These are phyloP conservation scores for Rhodotorula paludigena DNA, from an alignment of 768 basidiomycete genomes.

Conservation along the genomic window DNA sequence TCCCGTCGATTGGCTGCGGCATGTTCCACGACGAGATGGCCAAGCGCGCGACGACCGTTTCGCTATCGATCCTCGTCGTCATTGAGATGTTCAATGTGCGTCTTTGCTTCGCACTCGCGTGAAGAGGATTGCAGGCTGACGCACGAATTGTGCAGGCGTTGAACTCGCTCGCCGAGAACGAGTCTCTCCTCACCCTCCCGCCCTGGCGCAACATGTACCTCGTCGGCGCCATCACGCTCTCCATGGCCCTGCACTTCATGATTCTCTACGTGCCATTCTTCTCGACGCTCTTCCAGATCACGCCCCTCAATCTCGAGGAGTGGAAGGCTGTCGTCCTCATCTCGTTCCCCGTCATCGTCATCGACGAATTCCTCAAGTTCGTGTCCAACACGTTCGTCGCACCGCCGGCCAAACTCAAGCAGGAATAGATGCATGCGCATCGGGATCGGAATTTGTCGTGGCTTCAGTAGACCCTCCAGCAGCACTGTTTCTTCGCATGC, in stretches of 20 bases:
- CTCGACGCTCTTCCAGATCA: conserved; percentile 77
- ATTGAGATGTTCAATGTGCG: conserved; percentile 83
- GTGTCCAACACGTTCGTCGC: conserved; percentile 15
- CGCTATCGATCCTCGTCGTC: conserved; percentile 88
- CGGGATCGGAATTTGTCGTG: too few species aligned
- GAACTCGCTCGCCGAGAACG: conserved; percentile 95
- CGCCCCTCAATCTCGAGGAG: conserved; percentile 86
- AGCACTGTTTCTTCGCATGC: too few species aligned
- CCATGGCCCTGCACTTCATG: conserved; percentile 87
- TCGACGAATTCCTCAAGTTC: conserved; percentile 87
- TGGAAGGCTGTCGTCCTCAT: conserved; percentile 89
- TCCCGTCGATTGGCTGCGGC: conserved; percentile 86
- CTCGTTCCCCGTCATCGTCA: conserved; percentile 77
- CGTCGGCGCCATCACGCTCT: conserved; percentile 77
- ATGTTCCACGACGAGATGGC: conserved; percentile 79
- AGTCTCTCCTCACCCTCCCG: conserved; percentile 79
- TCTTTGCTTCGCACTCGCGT: neutral
- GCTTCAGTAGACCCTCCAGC: too few species aligned
- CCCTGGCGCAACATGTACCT: conserved; percentile 94
- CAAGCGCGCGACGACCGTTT: conserved; percentile 87
- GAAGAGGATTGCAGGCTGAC: conserved; percentile 42
- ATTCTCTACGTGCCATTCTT: conserved; percentile 98
- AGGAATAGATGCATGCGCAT: neutral
- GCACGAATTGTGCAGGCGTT: conserved; percentile 18
- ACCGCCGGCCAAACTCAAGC: conserved; percentile 4